Conservation (phyloP, 176 grass and related monocot species). For the Melocanna baccifera region DNA sequence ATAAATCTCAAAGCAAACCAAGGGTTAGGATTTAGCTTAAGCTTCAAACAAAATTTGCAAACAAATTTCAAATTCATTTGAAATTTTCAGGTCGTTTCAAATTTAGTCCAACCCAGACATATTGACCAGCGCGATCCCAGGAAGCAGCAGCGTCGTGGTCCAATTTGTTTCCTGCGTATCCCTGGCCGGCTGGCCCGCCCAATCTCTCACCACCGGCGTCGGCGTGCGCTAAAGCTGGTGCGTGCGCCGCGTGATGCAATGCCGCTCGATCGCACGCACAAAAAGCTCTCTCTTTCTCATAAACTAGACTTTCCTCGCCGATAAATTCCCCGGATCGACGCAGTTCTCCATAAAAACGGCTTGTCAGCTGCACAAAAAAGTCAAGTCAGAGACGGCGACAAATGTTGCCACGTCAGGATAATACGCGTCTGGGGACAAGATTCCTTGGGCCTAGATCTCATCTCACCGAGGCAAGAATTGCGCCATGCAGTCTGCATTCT, state of each 20-base stretch:
- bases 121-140: neutral
- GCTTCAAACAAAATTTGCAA: no score
- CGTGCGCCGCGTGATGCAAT: constrained; percentile 4
- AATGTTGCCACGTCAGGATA: constrained; percentile 24
- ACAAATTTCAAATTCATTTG: no score
- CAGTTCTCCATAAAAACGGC: neutral
- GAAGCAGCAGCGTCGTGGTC: neutral
- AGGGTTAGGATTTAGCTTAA: no score
- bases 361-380: neutral
- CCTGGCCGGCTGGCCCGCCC: neutral
- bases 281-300: neutral
- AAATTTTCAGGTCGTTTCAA: no score
- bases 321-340: neutral
- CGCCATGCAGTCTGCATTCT: neutral
- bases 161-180: neutral
- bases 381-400: constrained; percentile 26
- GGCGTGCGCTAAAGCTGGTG: constrained; percentile 34
- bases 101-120: no score
- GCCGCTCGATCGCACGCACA: neutral
- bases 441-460: neutral
- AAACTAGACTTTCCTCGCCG: neutral
- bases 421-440: neutral
- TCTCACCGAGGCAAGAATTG: neutral
- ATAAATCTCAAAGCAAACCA: no score
- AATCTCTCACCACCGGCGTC: neutral